Conservation (phyloP, 2,329 filamentous ascomycete species). For the Fusarium palustre region DNA sequence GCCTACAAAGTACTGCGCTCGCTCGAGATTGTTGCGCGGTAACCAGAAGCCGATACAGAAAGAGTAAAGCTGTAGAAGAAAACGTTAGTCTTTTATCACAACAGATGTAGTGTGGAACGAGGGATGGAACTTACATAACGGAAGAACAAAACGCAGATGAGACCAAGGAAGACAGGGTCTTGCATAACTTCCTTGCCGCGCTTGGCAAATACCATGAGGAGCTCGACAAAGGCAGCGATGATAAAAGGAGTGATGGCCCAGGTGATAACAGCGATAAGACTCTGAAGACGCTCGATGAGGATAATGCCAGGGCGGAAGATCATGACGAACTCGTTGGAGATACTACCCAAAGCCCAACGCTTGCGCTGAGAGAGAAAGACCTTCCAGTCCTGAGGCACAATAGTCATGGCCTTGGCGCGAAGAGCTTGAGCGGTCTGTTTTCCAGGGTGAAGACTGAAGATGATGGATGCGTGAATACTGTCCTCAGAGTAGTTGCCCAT, state of each 20-base stretch:
- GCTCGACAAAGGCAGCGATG: conserved; percentile 54
- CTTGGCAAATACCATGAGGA: conserved; percentile 52
- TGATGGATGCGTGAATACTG: conserved; percentile 61
- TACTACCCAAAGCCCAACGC: conserved; percentile 62
- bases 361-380: conserved; percentile 63
- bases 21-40: conserved; percentile 54
- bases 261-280: conserved; percentile 59
- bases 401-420: conserved; percentile 60
- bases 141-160: conserved; percentile 54
- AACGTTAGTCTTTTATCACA: conserved; percentile 25
- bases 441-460: conserved; percentile 59
- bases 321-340: conserved; percentile 62
- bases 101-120: not conserved
- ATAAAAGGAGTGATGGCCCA: conserved; percentile 61
- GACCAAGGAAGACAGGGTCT: conserved; percentile 53
- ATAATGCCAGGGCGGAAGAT: conserved; percentile 58
- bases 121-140: conserved; percentile 54
- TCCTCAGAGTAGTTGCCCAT: conserved; percentile 63
- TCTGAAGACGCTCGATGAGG: conserved; percentile 58
- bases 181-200: conserved; percentile 51
- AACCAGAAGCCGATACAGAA: conserved; percentile 58
- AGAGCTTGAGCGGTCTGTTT: conserved; percentile 61
- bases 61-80: conserved; percentile 52
- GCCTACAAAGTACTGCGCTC: conserved; percentile 55
- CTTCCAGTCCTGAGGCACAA: conserved; percentile 58